These are phyloP conservation scores for Tinospora cordifolia DNA, from an alignment of 164 flowering plant genomes.

Conservation along the genomic window DNA sequence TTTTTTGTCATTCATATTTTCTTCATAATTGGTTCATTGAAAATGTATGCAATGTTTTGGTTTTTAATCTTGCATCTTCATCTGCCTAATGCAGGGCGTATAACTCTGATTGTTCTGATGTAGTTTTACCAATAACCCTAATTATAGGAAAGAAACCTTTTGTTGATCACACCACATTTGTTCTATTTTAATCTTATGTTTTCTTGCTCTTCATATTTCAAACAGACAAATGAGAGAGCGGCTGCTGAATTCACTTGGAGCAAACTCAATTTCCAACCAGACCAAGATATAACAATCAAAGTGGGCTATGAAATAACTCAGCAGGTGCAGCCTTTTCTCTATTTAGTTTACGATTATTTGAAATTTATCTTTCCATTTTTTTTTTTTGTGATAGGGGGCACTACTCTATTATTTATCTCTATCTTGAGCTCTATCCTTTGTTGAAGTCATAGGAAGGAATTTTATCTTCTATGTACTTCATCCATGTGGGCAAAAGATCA, in stretches of 20 bases:
- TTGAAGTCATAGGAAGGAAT: too few relatives aligned
- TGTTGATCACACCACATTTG: background rate
- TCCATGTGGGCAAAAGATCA: too few relatives aligned
- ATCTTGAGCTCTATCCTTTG: too few relatives aligned
- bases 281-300: conserved; percentile 76
- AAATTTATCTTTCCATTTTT: background rate
- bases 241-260: conserved; percentile 69
- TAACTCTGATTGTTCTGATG: too few relatives aligned
- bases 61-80: background rate
- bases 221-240: conserved; percentile 49
- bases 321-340: conserved; percentile 38
- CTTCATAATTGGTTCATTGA: background rate
- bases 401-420: background rate
- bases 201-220: background rate
- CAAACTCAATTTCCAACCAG: conserved; percentile 45
- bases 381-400: background rate
- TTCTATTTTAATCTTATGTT: background rate
- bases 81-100: background rate
- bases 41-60: background rate
- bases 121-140: background rate
- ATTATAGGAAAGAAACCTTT: background rate
- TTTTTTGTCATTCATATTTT: background rate
- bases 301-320: conserved; percentile 68
- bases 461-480: too few relatives aligned
- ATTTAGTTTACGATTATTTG: background rate